Evolutionary conservation across 1,284 basidiomycete species (phyloP), one percentile per base, ranked within the genome.

Genomic region (Papiliotrema laurentii): DNA sequence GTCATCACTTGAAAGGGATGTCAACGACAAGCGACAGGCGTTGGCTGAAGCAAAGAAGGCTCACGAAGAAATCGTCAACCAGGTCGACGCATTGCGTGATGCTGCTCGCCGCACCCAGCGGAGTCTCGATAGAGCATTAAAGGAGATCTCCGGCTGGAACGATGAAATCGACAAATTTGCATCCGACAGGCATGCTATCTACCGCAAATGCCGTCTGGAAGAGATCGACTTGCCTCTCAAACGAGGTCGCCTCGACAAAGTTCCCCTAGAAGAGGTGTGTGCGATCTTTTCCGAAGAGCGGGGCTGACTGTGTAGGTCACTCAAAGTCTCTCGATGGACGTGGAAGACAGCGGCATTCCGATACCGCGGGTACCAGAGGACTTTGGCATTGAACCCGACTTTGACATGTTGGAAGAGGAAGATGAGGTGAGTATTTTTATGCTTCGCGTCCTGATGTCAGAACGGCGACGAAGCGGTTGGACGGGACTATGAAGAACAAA

Each of bases 301-400:
- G n/a, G 35, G 47, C 28, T 27, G 41, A 30, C 35, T 42, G 47
- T 34, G 24, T 26, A 24, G 43, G 43, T 49, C 3, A 48, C 25
- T 14, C 5, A 13, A 30, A 34, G 37, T 25, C 44, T 47, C 16
- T 53, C 56, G 25, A 92, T 94, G 88, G 89, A 94, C 55, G 79
- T 93, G 1, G 87, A 91, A 56, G 86, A 89, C 45, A 81, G 85
- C 41, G 82, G 77, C 4, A 85, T 85, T 4, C 86, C 91, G 59
- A 78, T 78, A 49, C 83, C 1, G 84, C 83, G 53, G 74, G 78
- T 37, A 84, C 86, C 0, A n/a, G 78, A 83, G 11, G 87, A 94
- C 66, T 97, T 86, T 61, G 94, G 89, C 11, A 84, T 99, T 47
- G 86, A 92, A 61, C 85, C 96, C 35, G 84, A 97, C 69, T 98